These are phyloP conservation scores for Fusarium newnesense DNA, from an alignment of 2,329 filamentous ascomycete species.

Conservation along the genomic window DNA sequence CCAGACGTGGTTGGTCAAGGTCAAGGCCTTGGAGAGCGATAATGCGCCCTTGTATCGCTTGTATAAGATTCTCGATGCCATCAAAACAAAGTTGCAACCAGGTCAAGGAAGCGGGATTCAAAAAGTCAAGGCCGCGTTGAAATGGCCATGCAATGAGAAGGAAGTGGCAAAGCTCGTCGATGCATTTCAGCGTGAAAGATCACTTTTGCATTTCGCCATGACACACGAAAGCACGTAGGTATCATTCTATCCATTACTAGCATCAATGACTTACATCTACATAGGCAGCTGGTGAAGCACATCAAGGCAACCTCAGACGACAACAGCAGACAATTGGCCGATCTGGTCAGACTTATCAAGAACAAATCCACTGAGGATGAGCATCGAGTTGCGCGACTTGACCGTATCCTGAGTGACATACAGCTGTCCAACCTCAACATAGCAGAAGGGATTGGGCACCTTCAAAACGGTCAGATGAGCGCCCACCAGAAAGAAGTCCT, in stretches of 20 bases:
- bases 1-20: conserved; percentile 30
- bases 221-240: not conserved
- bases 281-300: not conserved
- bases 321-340: not conserved
- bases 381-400: not conserved
- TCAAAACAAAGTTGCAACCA: conserved; percentile 26
- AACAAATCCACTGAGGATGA: not conserved
- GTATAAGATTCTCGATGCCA: not conserved
- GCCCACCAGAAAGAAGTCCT: not conserved
- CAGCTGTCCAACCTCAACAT: not conserved
- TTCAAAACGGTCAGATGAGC: not conserved
- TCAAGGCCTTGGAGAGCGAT: conserved; percentile 33
- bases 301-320: not conserved
- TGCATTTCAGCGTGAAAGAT: not conserved
- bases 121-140: not conserved
- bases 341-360: not conserved
- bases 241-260: fast-evolving
- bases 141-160: conserved; percentile 29
- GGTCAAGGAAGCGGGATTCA: not conserved
- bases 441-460: not conserved
- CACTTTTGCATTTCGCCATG: not conserved
- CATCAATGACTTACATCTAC: not conserved
- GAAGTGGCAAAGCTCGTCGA: conserved; percentile 13
- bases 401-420: not conserved
- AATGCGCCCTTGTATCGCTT: conserved; percentile 30